These are phyloP conservation scores for Parascedosporium putredinis DNA, from an alignment of 2,329 filamentous ascomycete genomes.

Conservation along the genomic window DNA sequence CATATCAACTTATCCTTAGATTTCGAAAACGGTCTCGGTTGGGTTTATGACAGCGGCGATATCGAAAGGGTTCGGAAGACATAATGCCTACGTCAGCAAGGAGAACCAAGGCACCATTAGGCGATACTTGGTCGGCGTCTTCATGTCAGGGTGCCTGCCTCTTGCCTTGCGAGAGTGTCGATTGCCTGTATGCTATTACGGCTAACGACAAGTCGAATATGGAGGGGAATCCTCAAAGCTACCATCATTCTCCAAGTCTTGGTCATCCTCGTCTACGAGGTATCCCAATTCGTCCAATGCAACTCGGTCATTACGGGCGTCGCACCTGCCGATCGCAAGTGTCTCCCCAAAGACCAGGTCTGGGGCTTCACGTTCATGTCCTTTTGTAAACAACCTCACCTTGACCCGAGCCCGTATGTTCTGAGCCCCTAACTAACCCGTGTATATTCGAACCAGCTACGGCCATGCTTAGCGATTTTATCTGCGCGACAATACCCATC, in stretches of 20 bases:
- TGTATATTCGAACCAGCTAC: not conserved
- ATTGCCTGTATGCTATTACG: constrained; percentile 1
- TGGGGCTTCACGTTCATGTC: constrained; percentile 2
- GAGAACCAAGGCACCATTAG: not conserved
- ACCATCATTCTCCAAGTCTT: constrained; percentile 1
- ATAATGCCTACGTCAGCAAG: not conserved
- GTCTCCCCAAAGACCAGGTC: not conserved
- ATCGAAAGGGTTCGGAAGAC: constrained; percentile 1
- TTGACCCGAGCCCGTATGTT: not conserved
- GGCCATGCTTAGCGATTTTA: not conserved
- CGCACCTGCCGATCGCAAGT: not conserved
- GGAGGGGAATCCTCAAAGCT: not conserved
- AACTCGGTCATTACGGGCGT: not conserved
- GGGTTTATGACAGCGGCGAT: constrained; percentile 3
- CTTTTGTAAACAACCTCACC: not conserved
- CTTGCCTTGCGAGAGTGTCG: not conserved
- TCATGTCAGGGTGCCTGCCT: not conserved
- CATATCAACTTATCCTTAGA: not conserved
- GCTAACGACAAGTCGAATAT: not conserved
- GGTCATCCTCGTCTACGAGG: constrained; percentile 1
- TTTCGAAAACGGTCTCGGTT: constrained; percentile 2
- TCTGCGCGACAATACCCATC: not conserved
- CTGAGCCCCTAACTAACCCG: not conserved
- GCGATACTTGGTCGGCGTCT: not conserved
- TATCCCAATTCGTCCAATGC: not conserved